Base-by-base conservation (phyloP, 2,329 filamentous ascomycete species). In the Akanthomyces muscarius region DNA sequence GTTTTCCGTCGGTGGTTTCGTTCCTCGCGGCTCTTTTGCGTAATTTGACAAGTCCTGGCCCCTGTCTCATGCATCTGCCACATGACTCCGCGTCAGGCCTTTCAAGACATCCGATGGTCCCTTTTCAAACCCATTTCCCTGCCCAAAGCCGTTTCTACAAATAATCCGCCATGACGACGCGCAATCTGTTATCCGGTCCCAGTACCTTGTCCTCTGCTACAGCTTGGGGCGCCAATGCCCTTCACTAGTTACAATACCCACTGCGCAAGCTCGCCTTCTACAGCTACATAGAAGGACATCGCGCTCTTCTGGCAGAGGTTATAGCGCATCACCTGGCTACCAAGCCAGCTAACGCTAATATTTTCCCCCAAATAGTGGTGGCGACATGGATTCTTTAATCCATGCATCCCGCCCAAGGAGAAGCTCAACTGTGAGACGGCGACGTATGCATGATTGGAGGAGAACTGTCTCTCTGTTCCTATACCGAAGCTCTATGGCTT, bases 361-460 rank as follows among this genome's bases (percentile, higher is more conserved):
- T 67, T 18, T 63, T 64, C 52, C 38, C 64, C 10, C 64, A 64
- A 63, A 64, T 21, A 67, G 13, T 65, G 48, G 44, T 67, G 62
- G 65, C 61, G 30, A 2, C 52, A 41, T 74, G 74, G 74, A 67
- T 71, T 36, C 62, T 77, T 75, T 64, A 78, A 77, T 65, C 68
- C 74, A 53, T 76, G 71, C 61, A 68, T 76, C 23, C 71, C 72
- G 11, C 59, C 75, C 41, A 54, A 53, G 42, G 77, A 80, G 66
- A 79, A 80, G 69, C 28, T 79, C 2, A 65, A 71, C 16, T 69
- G 69, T 64, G 76, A 79, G 68, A 75, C 71, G 14, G 76, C 71
- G 2, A 75, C 75, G 4, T 79, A 74, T 65, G 68, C 73, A 21
- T 78, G 74, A 74, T 67, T 79, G 2, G 66, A 73, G 48, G 68